These are phyloP conservation scores for Collariella sp. DNA, from an alignment of 495 filamentous ascomycete species.

Conservation along the genomic window DNA sequence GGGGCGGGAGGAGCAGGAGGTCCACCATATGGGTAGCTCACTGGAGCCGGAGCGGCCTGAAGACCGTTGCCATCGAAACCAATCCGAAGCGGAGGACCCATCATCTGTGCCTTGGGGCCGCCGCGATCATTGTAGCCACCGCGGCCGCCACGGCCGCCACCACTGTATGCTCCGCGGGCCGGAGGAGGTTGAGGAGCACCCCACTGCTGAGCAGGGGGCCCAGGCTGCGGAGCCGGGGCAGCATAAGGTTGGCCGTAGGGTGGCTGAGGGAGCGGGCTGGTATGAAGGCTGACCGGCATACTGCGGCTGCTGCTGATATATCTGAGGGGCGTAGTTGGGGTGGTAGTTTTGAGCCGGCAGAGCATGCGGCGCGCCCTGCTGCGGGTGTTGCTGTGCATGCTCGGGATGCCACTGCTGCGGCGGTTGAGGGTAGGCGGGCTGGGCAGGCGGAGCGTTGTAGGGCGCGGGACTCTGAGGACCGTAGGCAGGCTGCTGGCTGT, in stretches of 20 bases:
- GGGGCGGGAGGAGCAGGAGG: conserved; percentile 27
- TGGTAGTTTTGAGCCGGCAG: conserved; percentile 42
- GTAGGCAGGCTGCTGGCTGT: conserved; percentile 21
- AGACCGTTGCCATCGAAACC: conserved; percentile 41
- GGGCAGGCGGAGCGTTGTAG: conserved; percentile 19
- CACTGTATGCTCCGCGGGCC: conserved; percentile 35
- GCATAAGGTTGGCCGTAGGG: conserved; percentile 31
- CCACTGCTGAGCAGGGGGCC: conserved; percentile 32
- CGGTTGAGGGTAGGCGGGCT: conserved; percentile 16
- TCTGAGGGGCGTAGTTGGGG: conserved; percentile 45
- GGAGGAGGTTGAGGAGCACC: conserved; percentile 31
- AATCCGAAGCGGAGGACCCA: conserved; percentile 52
- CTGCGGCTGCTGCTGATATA: conserved; percentile 27
- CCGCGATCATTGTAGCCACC: conserved; percentile 43
- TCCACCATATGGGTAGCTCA: conserved; percentile 32
- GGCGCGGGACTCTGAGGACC: conserved; percentile 18
- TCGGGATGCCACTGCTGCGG: conserved; percentile 26
- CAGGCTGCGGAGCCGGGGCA: conserved; percentile 23
- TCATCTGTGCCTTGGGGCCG: conserved; percentile 40
- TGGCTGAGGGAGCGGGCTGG: conserved; percentile 17
- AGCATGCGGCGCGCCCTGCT: conserved; percentile 17
- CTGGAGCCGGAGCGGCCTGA: conserved; percentile 36
- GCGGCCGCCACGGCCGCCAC: conserved; percentile 46
- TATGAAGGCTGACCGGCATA: conserved; percentile 23
- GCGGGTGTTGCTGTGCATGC: conserved; percentile 20